Base-by-base conservation (phyloP, 805 yeast genomes). In the Crinitomyces ghanaensis region DNA sequence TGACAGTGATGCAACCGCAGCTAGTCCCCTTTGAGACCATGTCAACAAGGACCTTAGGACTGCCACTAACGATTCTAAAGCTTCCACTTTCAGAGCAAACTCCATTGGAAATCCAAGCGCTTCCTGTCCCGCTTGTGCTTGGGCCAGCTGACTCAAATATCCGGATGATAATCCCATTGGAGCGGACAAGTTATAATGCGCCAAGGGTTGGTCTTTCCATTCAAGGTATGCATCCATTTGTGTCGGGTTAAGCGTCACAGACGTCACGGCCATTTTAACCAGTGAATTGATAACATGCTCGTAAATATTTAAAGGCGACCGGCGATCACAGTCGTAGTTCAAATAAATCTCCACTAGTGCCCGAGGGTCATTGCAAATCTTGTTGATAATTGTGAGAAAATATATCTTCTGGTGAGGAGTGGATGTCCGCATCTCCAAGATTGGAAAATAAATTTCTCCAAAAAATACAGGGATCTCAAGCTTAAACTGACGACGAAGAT, bases 401-500 rank as follows among this genome's bases (percentile, higher is more conserved):
- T 85, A 88, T 52, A 93, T 69, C 53, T 88, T 85, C 58, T 93
- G 98, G 54, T 88, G 96, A 6, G 86, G 61, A 0, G 95, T 83
- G 1, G 96, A 81, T 2, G 93, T 75, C 50, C 77, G 81, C 74
- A 91, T 72, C 50, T 88, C 97, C 29, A 91, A 71, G 27, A 93
- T 83, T 2, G 97, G 95, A 58, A 91, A 80, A 54, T 91, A 91
- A 34, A 88, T 83, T 49, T 91, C 97, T 28, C 77, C 79, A 61
- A 86, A 72, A 50, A 93, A 82, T 0, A 93, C 95, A 1, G 95
- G 95, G 28, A 91, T 82, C 53, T 91, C 98, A 44, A 79, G 70
- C 56, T 86, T 88, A 63, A 91, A 85, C 45, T 81, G 91, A 9
- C 79, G 69, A 51, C 98, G 73, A 46, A 93, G 62, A 46, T 84